Base-by-base conservation (phyloP, 768 basidiomycete species). In the Macrolepiota fuliginosa region DNA sequence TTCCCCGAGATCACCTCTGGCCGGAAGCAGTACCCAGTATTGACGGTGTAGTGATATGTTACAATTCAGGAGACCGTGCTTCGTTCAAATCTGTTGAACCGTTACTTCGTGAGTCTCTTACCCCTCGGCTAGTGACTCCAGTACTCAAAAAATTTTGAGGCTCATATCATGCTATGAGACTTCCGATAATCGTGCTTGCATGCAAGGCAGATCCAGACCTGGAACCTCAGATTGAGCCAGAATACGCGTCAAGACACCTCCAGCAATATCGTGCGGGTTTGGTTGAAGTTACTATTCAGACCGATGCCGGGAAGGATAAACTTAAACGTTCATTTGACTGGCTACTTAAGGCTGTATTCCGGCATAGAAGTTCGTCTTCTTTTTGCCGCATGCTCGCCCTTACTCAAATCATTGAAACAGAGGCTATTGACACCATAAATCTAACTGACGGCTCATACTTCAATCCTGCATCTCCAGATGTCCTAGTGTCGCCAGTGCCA, bases 131-230 rank as follows among this genome's bases (percentile, higher is more conserved):
- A 7, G 13, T 52, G 42, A 12, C 22, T 13, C 27, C 17, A 7
- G 24, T 24, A 39, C 22, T 53, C 64, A 40, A 62, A 57, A 55
- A 24, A 29, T 35, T 63, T 67, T 51, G 63, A 94, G 92, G 80
- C 66, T 74, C 81, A 62, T 88, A 85, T 72, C 77, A 75, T 67
- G 76, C 79, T 55, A 74, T 85, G 69, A 82, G 82, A 61, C 74
- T 90, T 39, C 83, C 90, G 9, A 76, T 83, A 25, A 80, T 96
- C 49, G 90, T 94, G 12, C 78, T 98, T 13, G 93, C 92, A 3
- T 94, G 94, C 77, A 98, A 97, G 72, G 87, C 88, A 4, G 92
- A 96, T 68, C 75, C 88, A 4, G 92, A 96, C 69, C 75, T 89
- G 19, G 78, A 79, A 19, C 77, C 76, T 40, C 76, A 76, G 42